These are phyloP conservation scores for Ophiosphaerella herpotricha DNA, from an alignment of 2,329 filamentous ascomycete genomes.

Conservation along the genomic window DNA sequence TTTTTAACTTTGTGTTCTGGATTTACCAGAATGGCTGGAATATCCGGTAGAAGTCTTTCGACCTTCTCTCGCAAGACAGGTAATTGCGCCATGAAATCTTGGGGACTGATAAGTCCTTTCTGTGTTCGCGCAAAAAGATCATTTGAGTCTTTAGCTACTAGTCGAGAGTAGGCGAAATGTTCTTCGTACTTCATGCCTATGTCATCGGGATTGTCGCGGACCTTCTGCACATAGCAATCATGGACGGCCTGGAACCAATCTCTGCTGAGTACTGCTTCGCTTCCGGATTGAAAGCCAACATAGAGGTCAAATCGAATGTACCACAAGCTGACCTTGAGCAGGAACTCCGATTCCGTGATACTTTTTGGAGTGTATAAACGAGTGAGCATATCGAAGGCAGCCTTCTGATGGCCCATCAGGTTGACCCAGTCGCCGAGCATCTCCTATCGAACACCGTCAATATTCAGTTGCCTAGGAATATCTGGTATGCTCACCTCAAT, in stretches of 20 bases:
- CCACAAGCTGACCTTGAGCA: slow-evolving; percentile 81
- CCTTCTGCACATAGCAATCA: slow-evolving; percentile 65
- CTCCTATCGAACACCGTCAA: slow-evolving; percentile 63
- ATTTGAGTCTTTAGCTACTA: slow-evolving; percentile 81
- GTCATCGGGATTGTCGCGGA: slow-evolving; percentile 63
- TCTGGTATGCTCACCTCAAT: slow-evolving; percentile 72
- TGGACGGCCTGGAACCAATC: slow-evolving; percentile 76
- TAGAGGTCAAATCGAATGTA: slow-evolving; percentile 88
- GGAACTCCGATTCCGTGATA: slow-evolving; percentile 70
- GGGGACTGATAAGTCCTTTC: slow-evolving; percentile 65
- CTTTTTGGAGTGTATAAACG: slow-evolving; percentile 78
- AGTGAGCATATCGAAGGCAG: slow-evolving; percentile 79
- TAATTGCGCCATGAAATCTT: slow-evolving; percentile 68
- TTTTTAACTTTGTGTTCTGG: slow-evolving; percentile 66
- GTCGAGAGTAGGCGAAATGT: slow-evolving; percentile 67
- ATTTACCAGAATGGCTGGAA: slow-evolving; percentile 67
- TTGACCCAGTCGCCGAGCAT: slow-evolving; percentile 96
- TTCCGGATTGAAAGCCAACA: slow-evolving; percentile 79
- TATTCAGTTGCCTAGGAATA: background rate
- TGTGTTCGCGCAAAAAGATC: slow-evolving; percentile 73
- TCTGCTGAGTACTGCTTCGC: slow-evolving; percentile 71
- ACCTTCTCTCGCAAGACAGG: slow-evolving; percentile 50
- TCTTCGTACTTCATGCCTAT: slow-evolving; percentile 70
- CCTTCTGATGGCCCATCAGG: slow-evolving; percentile 87
- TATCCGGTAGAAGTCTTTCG: slow-evolving; percentile 51